Conservation (phyloP, 164 flowering plant genomes). For the Chimonanthus salicifolius region DNA sequence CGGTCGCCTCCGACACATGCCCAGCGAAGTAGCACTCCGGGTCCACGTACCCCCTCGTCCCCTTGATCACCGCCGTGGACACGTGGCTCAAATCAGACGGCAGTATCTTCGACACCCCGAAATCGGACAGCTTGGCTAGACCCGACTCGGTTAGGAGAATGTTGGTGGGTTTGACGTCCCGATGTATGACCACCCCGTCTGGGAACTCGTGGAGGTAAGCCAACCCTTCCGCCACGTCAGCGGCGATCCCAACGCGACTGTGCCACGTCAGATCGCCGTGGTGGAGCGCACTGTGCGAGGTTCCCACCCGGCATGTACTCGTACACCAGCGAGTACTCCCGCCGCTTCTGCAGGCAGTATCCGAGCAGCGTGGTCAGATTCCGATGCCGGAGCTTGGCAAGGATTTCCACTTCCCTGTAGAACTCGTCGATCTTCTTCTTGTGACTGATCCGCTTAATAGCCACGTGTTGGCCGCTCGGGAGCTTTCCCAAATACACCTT, state of each 20-base stretch:
- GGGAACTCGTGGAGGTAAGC: constrained; percentile 9
- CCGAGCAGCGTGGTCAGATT: constrained; percentile 14
- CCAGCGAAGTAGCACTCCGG: constrained; percentile 32
- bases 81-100: constrained; percentile 19
- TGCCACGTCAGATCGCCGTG: constrained; percentile 13
- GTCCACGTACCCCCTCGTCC: constrained; percentile 43
- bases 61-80: constrained; percentile 36
- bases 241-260: constrained; percentile 10
- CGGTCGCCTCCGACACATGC: constrained; percentile 28
- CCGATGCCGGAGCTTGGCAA: constrained; percentile 15
- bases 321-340: constrained; percentile 11
- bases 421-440: constrained; percentile 11
- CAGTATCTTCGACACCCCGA: constrained; percentile 38
- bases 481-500: constrained; percentile 18
- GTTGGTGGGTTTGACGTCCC: constrained; percentile 35
- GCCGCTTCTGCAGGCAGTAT: constrained; percentile 3
- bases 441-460: constrained; percentile 9
- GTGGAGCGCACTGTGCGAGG: constrained; percentile 8
- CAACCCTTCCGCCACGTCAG: constrained; percentile 14
- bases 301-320: constrained; percentile 17
- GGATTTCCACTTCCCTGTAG: constrained; percentile 12
- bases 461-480: constrained; percentile 15
- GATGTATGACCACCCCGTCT: constrained; percentile 12
- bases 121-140: constrained; percentile 43
- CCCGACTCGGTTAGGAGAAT: constrained; percentile 26